Evolutionary conservation across 2,329 filamentous ascomycete species (phyloP).

Genomic region (Colletotrichum musicola): DNA sequence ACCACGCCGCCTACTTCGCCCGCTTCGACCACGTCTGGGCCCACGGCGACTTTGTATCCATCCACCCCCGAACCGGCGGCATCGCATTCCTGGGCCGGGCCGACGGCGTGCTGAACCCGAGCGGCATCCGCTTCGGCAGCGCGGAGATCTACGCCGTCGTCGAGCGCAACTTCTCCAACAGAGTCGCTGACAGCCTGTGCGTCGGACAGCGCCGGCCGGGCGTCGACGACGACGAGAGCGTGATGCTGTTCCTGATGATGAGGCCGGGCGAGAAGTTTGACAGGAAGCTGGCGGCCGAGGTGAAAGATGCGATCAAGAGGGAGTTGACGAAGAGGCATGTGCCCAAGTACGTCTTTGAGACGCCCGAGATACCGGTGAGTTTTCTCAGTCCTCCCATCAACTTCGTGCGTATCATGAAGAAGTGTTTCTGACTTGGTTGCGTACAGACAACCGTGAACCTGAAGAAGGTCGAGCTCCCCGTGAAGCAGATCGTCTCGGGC

Average conservation of each 20-base stretch:
- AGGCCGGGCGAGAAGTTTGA: slow-evolving; percentile 68
- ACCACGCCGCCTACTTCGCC: slow-evolving; percentile 71
- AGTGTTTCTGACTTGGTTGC: too few relatives aligned
- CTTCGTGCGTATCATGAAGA: too few relatives aligned
- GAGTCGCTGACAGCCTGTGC: slow-evolving; percentile 79
- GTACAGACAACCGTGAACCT: slow-evolving; percentile 82
- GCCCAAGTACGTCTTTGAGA: slow-evolving; percentile 83
- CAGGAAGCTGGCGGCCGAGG: slow-evolving; percentile 63
- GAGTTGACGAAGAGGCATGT: slow-evolving; percentile 81
- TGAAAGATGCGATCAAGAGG: slow-evolving; percentile 74
- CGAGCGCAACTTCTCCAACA: slow-evolving; percentile 72
- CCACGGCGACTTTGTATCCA: slow-evolving; percentile 82
- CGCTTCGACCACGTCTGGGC: slow-evolving; percentile 80
- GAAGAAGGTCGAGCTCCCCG: slow-evolving; percentile 87
- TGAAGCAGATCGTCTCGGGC: slow-evolving; percentile 87
- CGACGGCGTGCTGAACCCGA: slow-evolving; percentile 85
- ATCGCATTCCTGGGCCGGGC: slow-evolving; percentile 77
- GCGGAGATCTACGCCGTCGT: slow-evolving; percentile 84
- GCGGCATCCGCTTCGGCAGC: slow-evolving; percentile 82
- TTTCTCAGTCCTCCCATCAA: neutral
- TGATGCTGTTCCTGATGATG: slow-evolving; percentile 69
- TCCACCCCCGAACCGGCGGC: slow-evolving; percentile 76
- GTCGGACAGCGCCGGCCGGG: slow-evolving; percentile 79
- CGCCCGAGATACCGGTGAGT: slow-evolving; percentile 82
- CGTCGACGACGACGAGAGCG: slow-evolving; percentile 64